Evolutionary conservation across 805 yeast genomes (phyloP).

Genomic region (Pichia phayaonensis): DNA sequence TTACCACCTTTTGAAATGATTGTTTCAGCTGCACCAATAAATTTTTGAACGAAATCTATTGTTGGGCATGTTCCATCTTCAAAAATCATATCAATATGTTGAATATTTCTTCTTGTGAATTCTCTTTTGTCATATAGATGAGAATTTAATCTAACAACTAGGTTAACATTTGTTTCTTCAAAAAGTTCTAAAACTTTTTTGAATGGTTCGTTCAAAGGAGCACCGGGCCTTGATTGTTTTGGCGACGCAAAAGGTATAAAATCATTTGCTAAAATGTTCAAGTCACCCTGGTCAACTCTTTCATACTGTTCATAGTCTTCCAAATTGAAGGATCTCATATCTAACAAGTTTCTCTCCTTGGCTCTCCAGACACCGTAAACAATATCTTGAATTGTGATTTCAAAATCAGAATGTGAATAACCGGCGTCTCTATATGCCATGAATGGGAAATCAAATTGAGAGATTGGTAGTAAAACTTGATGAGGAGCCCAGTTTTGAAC

Average conservation of each 20-base stretch:
- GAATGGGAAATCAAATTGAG: conserved; percentile 87
- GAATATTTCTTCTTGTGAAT: conserved; percentile 74
- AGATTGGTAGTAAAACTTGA: conserved; percentile 89
- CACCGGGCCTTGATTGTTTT: conserved; percentile 52
- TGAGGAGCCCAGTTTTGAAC: conserved; percentile 99
- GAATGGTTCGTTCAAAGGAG: conserved; percentile 63
- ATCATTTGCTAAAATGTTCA: conserved; percentile 84
- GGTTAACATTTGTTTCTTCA: conserved; percentile 60
- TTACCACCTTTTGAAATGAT: conserved; percentile 81
- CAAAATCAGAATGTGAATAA: conserved; percentile 90
- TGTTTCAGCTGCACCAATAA: conserved; percentile 92
- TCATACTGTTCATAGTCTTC: conserved; percentile 95
- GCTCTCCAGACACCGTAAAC: conserved; percentile 98
- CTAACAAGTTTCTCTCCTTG: conserved; percentile 83
- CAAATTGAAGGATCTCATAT: conserved; percentile 75
- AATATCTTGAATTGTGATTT: conserved; percentile 86
- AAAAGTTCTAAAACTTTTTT: conserved; percentile 76
- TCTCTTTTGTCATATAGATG: conserved; percentile 81
- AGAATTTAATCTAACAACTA: conserved; percentile 89
- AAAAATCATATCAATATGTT: conserved; percentile 91
- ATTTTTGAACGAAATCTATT: conserved; percentile 83
- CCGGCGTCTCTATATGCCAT: conserved; percentile 98
- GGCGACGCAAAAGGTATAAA: conserved; percentile 98
- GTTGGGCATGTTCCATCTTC: conserved; percentile 99
- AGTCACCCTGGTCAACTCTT: conserved; percentile 95